A percentile compares a stretch with the other conserved stretches of the same genome.
phyloP scores from a whole-genome alignment of 2,329 filamentous ascomycete genomes.

The Chrysoporthe cubensis region DNA sequence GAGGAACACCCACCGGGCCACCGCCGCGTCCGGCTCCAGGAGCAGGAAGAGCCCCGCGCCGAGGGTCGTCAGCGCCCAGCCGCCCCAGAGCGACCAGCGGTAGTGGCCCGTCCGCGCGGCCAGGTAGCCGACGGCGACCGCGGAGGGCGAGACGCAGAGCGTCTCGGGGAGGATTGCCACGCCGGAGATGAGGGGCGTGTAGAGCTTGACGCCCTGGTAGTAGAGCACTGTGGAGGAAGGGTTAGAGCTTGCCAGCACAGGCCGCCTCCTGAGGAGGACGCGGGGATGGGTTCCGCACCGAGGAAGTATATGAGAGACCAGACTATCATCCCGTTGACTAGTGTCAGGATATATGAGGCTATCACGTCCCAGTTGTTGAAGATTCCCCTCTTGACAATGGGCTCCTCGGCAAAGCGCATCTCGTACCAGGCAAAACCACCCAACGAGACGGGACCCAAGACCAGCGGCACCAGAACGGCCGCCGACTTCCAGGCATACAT shows the following conservation, averaged over 20 bases:
- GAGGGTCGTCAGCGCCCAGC: constrained; percentile 63
- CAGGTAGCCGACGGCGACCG: constrained; percentile 57
- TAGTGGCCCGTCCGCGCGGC: constrained; percentile 62
- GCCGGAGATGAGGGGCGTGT: constrained; percentile 56
- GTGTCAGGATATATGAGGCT: constrained; percentile 48
- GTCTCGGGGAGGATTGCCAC: constrained; percentile 63
- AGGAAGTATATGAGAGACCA: constrained; percentile 61
- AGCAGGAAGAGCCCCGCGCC: constrained; percentile 60
- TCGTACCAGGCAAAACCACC: constrained; percentile 60
- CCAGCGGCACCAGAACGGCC: constrained; percentile 64
- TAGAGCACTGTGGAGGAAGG: constrained; percentile 41
- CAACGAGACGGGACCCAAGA: constrained; percentile 57
- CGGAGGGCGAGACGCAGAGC: constrained; percentile 66
- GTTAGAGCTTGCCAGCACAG: neutral
- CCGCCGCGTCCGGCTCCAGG: constrained; percentile 51
- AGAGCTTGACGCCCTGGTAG: constrained; percentile 56
- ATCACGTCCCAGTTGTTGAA: constrained; percentile 54
- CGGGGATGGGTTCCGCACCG: constrained; percentile 34
- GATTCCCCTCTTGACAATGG: constrained; percentile 50
- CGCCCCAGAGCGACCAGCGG: constrained; percentile 62
- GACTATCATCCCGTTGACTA: constrained; percentile 61
- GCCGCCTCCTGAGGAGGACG: constrained; percentile 30
- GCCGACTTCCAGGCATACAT: constrained; percentile 68
- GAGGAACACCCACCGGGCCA: constrained; percentile 62
- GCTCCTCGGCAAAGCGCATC: constrained; percentile 51